Percentiles rank a stretch among this genome's conserved stretches.
Conservation (phyloP, 352 stramenopile species). For the Phytophthora pseudosyringae region DNA sequence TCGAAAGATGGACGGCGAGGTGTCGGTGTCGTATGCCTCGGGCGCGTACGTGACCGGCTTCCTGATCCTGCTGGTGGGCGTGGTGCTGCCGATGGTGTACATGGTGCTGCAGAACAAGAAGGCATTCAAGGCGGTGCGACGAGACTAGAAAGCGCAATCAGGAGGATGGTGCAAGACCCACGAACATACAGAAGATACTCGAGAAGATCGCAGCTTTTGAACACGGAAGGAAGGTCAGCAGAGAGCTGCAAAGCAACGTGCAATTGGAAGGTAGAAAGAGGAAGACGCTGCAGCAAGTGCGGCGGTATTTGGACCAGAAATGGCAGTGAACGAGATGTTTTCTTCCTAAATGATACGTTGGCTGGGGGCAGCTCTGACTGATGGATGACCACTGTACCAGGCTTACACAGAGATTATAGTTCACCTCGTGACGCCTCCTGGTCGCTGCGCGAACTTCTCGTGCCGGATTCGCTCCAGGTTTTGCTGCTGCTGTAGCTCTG, state of each 20-base stretch:
- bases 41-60: slow-evolving; percentile 74
- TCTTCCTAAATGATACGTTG: slow-evolving; percentile 30
- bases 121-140: slow-evolving; percentile 82
- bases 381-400: background rate
- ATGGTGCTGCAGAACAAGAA: slow-evolving; percentile 91
- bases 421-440: slow-evolving; percentile 30
- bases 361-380: background rate
- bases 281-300: background rate
- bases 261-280: slow-evolving; percentile 8
- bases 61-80: slow-evolving; percentile 67
- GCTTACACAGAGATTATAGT: background rate
- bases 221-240: background rate
- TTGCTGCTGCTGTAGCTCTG: slow-evolving; percentile 94
- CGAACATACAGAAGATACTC: background rate
- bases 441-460: slow-evolving; percentile 76
- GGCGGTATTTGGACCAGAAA: slow-evolving; percentile 12
- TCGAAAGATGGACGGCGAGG: slow-evolving; percentile 25
- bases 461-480: slow-evolving; percentile 92
- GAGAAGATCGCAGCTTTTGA: slow-evolving; percentile 17
- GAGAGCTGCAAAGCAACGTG: slow-evolving; percentile 1
- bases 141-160: slow-evolving; percentile 45
- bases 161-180: background rate
- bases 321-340: slow-evolving; percentile 11
- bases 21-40: slow-evolving; percentile 73
- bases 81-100: slow-evolving; percentile 82